Percentiles rank a stretch among this genome's conserved stretches.
Evolutionary conservation across 1,284 basidiomycete species (phyloP).

Genomic region (Ganoderma resinaceum): DNA sequence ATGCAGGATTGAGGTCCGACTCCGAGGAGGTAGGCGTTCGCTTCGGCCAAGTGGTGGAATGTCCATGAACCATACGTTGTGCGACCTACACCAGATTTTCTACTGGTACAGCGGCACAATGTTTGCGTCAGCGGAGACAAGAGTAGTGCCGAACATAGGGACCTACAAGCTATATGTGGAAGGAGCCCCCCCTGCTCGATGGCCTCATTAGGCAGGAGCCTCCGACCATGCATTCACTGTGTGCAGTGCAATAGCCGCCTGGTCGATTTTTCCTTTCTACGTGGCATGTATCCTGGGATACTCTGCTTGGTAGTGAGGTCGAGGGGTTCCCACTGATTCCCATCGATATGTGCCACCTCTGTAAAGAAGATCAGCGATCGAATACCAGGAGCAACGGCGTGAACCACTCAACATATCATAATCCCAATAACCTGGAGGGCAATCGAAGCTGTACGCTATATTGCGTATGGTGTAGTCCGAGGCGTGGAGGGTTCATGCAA

Average conservation of each 20-base stretch:
- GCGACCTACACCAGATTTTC: not conserved
- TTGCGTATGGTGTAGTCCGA: no score
- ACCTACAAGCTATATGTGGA: not conserved
- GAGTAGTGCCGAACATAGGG: not conserved
- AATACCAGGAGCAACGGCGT: no score
- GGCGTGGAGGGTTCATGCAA: no score
- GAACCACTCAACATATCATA: no score
- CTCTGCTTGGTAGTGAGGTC: not conserved
- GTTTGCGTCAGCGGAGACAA: not conserved
- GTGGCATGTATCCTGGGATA: not conserved
- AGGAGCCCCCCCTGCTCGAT: not conserved
- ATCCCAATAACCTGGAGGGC: no score
- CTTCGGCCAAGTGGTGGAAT: not conserved
- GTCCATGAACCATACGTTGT: not conserved
- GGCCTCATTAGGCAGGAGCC: not conserved
- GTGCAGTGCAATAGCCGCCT: not conserved
- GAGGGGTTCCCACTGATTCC: no score
- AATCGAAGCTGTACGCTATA: no score
- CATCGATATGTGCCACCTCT: no score
- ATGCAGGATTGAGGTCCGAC: no score
- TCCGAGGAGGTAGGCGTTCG: no score
- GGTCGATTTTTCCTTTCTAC: not conserved
- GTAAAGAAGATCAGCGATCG: no score
- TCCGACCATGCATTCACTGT: not conserved
- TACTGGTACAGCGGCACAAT: not conserved